Conservation (phyloP, 495 filamentous ascomycete genomes). For the Aspergillus conjunctus region DNA sequence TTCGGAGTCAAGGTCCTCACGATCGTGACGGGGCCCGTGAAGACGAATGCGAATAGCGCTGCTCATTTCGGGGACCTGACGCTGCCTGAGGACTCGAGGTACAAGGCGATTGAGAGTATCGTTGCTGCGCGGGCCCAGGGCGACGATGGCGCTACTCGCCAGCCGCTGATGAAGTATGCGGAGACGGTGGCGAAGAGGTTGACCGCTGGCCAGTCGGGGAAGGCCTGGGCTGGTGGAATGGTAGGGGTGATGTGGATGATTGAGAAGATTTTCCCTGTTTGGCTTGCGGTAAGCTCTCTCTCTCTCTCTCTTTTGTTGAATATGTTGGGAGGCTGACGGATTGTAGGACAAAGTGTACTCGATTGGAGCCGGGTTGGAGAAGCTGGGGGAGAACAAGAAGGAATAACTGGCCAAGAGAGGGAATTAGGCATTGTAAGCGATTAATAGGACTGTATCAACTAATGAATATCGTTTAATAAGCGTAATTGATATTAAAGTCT, state of each 20-base stretch:
- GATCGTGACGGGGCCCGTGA: slow-evolving; percentile 28
- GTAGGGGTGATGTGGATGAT: not conserved
- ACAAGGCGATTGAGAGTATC: slow-evolving; percentile 25
- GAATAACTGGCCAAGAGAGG: too few species aligned
- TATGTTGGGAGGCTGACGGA: not conserved
- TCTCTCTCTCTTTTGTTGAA: not conserved
- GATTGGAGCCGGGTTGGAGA: slow-evolving; percentile 2
- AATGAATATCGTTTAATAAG: too few species aligned
- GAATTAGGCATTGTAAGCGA: too few species aligned
- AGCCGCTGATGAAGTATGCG: slow-evolving; percentile 18
- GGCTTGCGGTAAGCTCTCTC: slow-evolving; percentile 9
- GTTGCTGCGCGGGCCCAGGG: slow-evolving; percentile 16
- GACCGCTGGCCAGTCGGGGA: slow-evolving; percentile 5
- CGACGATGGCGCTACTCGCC: slow-evolving; percentile 17
- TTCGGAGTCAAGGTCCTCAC: slow-evolving; percentile 33
- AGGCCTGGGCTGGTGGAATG: slow-evolving; percentile 24
- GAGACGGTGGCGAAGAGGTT: slow-evolving; percentile 19
- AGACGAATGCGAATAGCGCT: slow-evolving; percentile 13
- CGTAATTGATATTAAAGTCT: too few species aligned
- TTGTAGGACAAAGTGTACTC: slow-evolving; percentile 1
- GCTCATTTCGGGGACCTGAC: slow-evolving; percentile 13
- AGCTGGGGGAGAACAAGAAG: not conserved
- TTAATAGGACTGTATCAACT: too few species aligned
- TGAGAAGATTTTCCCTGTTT: slow-evolving; percentile 1
- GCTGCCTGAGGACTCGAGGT: slow-evolving; percentile 21